These are phyloP conservation scores for Pseudonitzschia pungens DNA, from an alignment of 108 stramenopile species.

Conservation along the genomic window DNA sequence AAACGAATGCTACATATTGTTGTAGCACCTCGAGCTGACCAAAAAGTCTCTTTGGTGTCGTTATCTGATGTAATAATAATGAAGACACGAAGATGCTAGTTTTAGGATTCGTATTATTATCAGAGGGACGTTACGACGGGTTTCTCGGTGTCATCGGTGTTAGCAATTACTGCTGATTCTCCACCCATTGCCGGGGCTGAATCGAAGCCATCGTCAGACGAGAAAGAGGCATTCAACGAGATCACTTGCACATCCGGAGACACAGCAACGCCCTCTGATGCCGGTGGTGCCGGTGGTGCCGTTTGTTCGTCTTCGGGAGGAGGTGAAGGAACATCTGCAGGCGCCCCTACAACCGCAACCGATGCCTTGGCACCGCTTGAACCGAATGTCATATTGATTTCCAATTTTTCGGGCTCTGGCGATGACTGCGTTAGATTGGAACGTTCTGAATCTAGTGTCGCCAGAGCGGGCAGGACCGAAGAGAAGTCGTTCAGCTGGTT, in stretches of 20 bases:
- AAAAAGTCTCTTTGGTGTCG: too few relatives aligned
- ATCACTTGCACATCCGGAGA: not conserved
- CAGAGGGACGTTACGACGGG: not conserved
- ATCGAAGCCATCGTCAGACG: slow-evolving; percentile 8
- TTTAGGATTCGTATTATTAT: not conserved
- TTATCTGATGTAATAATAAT: too few relatives aligned
- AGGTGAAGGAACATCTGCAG: not conserved
- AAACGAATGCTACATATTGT: too few relatives aligned
- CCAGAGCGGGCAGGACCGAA: slow-evolving; percentile 17
- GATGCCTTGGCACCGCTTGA: slow-evolving; percentile 25
- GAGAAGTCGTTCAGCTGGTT: slow-evolving; percentile 18
- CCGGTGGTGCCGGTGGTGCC: slow-evolving; percentile 4
- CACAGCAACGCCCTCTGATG: not conserved
- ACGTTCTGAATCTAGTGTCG: slow-evolving; percentile 11
- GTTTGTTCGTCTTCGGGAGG: not conserved
- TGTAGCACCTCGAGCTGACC: too few relatives aligned
- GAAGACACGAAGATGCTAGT: too few relatives aligned
- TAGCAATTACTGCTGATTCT: not conserved
- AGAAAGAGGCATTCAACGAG: not conserved
- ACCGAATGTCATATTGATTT: slow-evolving; percentile 21
- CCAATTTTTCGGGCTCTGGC: slow-evolving; percentile 7
- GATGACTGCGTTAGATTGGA: slow-evolving; percentile 10
- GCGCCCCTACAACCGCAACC: not conserved
- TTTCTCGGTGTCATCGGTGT: not conserved
- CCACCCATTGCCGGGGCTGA: slow-evolving; percentile 7